A percentile compares a stretch with the other conserved stretches of the same genome.
These are phyloP conservation scores for Ogataea henricii DNA, from an alignment of 805 yeast species.

Conservation along the genomic window DNA sequence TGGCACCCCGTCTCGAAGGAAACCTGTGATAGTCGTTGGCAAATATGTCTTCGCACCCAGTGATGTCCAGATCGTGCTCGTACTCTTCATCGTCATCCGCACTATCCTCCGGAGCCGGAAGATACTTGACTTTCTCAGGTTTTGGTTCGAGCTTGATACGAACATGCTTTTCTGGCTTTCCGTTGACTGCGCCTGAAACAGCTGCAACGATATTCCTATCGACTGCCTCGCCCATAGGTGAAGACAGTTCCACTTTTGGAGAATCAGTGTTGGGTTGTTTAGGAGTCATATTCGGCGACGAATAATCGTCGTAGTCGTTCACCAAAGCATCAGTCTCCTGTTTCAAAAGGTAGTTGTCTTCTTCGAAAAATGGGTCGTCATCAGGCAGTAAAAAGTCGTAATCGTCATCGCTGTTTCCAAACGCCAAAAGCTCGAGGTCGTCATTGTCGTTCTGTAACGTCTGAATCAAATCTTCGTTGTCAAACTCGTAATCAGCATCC, in stretches of 20 bases:
- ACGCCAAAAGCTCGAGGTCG: slow-evolving; percentile 36
- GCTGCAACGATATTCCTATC: slow-evolving; percentile 1
- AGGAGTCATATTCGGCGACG: slow-evolving; percentile 34
- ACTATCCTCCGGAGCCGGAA: slow-evolving; percentile 47
- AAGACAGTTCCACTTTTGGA: slow-evolving; percentile 5
- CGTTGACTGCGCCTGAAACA: not conserved
- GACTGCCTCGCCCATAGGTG: not conserved
- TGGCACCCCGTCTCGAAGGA: slow-evolving; percentile 20
- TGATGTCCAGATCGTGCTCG: slow-evolving; percentile 31
- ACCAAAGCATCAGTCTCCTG: slow-evolving; percentile 47
- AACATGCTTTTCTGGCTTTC: slow-evolving; percentile 11
- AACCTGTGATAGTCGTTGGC: slow-evolving; percentile 23
- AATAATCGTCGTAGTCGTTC: slow-evolving; percentile 38
- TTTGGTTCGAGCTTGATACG: slow-evolving; percentile 15
- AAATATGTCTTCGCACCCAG: slow-evolving; percentile 31
- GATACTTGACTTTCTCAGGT: slow-evolving; percentile 31
- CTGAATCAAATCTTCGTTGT: slow-evolving; percentile 46
- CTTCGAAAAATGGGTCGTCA: slow-evolving; percentile 40
- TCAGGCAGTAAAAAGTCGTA: slow-evolving; percentile 30
- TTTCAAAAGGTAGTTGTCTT: slow-evolving; percentile 47
- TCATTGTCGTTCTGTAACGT: slow-evolving; percentile 41
- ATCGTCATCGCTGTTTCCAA: slow-evolving; percentile 40
- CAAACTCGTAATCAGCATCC: slow-evolving; percentile 68
- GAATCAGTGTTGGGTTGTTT: slow-evolving; percentile 33
- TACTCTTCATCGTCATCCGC: slow-evolving; percentile 39